Base-by-base conservation (phyloP, 2,329 filamentous ascomycete genomes). In the Arachnomyces sp. region DNA sequence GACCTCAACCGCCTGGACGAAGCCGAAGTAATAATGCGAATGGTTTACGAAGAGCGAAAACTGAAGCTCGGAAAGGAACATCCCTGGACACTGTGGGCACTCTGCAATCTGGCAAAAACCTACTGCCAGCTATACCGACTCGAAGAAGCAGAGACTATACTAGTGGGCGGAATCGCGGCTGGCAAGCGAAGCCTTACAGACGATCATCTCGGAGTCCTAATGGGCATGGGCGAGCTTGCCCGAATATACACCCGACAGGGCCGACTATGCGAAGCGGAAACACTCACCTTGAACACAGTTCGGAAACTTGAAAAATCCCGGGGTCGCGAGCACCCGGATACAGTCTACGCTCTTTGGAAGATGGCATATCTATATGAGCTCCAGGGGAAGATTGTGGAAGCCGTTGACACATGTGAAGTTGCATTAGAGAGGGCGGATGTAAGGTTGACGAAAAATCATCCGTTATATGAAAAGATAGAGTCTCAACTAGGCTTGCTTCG, bases 61-160 rank as follows among this genome's bases (percentile, higher is more conserved):
- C 25, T 34, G 12, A 44, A 45, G 8, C 45, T 62, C 8, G 58
- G 60, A 6, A 50, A 58, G 29, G 58, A 62, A 39, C 58, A 63
- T 47, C 53, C 59, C 11, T 59, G 58, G 36, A 60, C 57, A 4
- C 42, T 62, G 17, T 57, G 50, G 44, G 43, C 49, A 14, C 25
- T 38, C 30, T 48, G 42, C 35, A 46, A 51, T 39, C 38, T 55
- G 28, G 49, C 49, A 6, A 43, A 41, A 9, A 42, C 44, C 12
- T 51, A 55, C 28, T 28, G 17, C 25, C 42, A 46, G 9, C 15
- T 46, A 5, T 48, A 47, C 11, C 33, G 48, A 15, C 38, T 50
- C 15, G 28, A 45, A 12, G 42, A 53, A 16, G 48, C 49, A 7
- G 41, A 47, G 33, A 14, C 17, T 18, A 48, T 50, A 34, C 34